Conservation (phyloP, 192 early-diverging fungal genomes). For the Dissophora ornata region DNA sequence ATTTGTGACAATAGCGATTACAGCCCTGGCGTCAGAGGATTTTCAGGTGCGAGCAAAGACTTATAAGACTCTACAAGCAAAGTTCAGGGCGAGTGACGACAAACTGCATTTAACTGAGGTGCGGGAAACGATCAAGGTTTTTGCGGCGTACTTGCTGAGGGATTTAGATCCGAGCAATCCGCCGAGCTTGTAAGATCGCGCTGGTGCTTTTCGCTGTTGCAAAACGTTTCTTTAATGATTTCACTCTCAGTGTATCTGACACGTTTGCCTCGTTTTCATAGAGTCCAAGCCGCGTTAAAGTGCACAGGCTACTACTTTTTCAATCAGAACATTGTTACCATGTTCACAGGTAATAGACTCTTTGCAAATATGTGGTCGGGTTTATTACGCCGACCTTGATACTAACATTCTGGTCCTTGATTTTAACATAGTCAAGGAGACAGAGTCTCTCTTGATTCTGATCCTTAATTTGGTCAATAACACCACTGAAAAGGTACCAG, state of each 20-base stretch:
- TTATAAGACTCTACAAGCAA: slow-evolving; percentile 11
- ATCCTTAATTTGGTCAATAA: slow-evolving; percentile 17
- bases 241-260: no score
- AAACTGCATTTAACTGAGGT: slow-evolving; percentile 2
- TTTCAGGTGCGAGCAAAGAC: neutral
- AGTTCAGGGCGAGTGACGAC: slow-evolving; percentile 11
- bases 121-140: slow-evolving; percentile 11
- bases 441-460: slow-evolving; percentile 4
- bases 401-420: neutral
- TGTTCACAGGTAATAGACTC: slow-evolving; percentile 25
- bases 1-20: slow-evolving; percentile 9
- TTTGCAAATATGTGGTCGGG: neutral
- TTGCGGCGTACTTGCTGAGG: slow-evolving; percentile 1
- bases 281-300: slow-evolving; percentile 17
- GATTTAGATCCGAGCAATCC: slow-evolving; percentile 23
- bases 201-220: no score
- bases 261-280: neutral
- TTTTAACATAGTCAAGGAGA: slow-evolving; percentile 11
- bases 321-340: slow-evolving; percentile 6
- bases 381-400: no score
- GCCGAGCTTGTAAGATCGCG: slow-evolving; percentile 1
- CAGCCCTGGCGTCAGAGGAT: slow-evolving; percentile 11
- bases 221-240: no score
- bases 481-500: slow-evolving; percentile 19
- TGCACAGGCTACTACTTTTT: slow-evolving; percentile 25